Evolutionary conservation across 805 yeast genomes (phyloP).

Genomic region (Vanderwaltozyma yarrowii): DNA sequence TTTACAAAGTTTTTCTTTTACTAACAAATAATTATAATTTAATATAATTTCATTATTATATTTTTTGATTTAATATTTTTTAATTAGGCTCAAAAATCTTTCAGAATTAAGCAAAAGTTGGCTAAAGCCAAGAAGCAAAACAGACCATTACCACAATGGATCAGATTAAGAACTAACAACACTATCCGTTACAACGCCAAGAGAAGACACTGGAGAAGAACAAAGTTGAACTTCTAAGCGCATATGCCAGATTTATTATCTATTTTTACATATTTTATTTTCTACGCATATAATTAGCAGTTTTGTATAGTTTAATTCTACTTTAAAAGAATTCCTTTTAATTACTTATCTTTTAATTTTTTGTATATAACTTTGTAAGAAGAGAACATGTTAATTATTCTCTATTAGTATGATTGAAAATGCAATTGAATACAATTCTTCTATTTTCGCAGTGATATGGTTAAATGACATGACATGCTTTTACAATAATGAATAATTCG

Average conservation of each 20-base stretch:
- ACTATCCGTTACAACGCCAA: slow-evolving; percentile 97
- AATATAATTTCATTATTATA: neutral
- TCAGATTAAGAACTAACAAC: slow-evolving; percentile 96
- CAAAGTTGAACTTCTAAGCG: slow-evolving; percentile 89
- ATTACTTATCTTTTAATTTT: neutral
- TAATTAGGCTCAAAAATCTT: slow-evolving; percentile 90
- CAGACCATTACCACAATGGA: slow-evolving; percentile 99
- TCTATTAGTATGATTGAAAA: too few species aligned
- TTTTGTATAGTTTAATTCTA: slow-evolving; percentile 5
- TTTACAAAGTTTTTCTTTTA: too few species aligned
- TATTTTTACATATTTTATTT: slow-evolving; percentile 2
- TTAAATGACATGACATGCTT: too few species aligned
- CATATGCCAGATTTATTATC: neutral
- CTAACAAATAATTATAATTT: too few species aligned
- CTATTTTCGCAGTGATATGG: too few species aligned
- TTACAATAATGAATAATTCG: too few species aligned
- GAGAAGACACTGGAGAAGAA: slow-evolving; percentile 99
- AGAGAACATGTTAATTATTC: too few species aligned
- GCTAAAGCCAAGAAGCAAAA: slow-evolving; percentile 98
- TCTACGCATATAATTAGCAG: slow-evolving; percentile 4
- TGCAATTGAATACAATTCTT: too few species aligned
- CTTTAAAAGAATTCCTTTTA: slow-evolving; percentile 3
- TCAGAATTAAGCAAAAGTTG: slow-evolving; percentile 95
- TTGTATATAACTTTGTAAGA: neutral
- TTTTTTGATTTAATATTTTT: slow-evolving; percentile 4